These are phyloP conservation scores for Colletotrichum melonis DNA, from an alignment of 2,329 filamentous ascomycete species.

Conservation along the genomic window DNA sequence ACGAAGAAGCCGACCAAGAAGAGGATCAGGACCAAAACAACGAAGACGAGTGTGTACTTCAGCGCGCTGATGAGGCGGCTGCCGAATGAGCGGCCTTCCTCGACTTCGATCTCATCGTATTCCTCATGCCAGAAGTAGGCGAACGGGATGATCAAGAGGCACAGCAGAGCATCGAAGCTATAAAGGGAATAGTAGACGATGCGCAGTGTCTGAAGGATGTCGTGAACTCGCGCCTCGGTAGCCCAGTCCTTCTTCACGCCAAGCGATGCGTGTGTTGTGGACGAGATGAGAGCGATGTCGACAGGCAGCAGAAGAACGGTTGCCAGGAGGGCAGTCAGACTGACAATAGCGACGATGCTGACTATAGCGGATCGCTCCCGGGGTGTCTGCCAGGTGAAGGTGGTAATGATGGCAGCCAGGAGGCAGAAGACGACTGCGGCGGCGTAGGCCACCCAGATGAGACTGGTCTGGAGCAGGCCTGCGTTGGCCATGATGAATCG, in stretches of 20 bases:
- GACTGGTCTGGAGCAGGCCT: constrained; percentile 81
- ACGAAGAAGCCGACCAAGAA: constrained; percentile 96
- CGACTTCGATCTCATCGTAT: constrained; percentile 89
- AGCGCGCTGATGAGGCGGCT: constrained; percentile 83
- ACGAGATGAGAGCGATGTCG: constrained; percentile 93
- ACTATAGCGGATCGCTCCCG: constrained; percentile 87
- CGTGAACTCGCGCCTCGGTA: constrained; percentile 80
- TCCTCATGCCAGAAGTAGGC: constrained; percentile 99
- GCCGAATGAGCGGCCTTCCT: constrained; percentile 78
- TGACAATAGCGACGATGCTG: constrained; percentile 86
- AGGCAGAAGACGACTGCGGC: constrained; percentile 83
- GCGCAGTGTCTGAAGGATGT: constrained; percentile 83
- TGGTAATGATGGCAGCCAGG: constrained; percentile 83
- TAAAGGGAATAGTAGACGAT: constrained; percentile 95
- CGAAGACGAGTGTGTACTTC: constrained; percentile 91
- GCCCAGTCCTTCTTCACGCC: constrained; percentile 96
- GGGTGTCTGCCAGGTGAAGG: constrained; percentile 91
- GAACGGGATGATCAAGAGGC: constrained; percentile 90
- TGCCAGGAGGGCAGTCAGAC: constrained; percentile 86
- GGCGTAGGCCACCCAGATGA: constrained; percentile 96
- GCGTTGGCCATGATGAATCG: constrained; percentile 52
- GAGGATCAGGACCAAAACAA: constrained; percentile 81
- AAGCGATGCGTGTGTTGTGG: constrained; percentile 79
- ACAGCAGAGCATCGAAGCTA: constrained; percentile 89
- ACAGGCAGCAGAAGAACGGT: constrained; percentile 94